Percentiles rank a stretch among this genome's conserved stretches.
phyloP scores from a whole-genome alignment of 345 rosid species.

The Lagerstroemia speciosa region DNA sequence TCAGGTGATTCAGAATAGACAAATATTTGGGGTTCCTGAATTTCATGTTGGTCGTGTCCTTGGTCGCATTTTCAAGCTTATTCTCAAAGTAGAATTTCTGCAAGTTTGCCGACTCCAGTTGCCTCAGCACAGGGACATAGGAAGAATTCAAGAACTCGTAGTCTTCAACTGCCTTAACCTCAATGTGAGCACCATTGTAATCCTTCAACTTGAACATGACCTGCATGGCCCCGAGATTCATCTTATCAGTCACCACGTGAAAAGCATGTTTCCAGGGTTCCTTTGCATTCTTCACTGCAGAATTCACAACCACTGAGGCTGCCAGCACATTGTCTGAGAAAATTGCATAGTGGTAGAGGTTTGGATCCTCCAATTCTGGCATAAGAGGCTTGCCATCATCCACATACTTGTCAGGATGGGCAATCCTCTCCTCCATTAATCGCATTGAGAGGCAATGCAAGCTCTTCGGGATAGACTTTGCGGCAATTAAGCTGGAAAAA shows the following conservation, averaged over 20 bases:
- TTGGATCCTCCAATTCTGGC: constrained; percentile 71
- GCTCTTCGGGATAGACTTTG: constrained; percentile 89
- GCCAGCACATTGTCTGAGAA: constrained; percentile 92
- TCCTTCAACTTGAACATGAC: constrained; percentile 91
- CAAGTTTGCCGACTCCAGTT: constrained; percentile 76
- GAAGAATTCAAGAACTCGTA: constrained; percentile 86
- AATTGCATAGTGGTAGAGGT: constrained; percentile 81
- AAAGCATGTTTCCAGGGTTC: constrained; percentile 95
- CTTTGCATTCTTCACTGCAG: constrained; percentile 84
- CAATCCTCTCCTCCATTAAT: constrained; percentile 91
- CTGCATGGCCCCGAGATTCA: constrained; percentile 99
- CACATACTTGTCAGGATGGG: constrained; percentile 65
- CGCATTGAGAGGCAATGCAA: constrained; percentile 93
- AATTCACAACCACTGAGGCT: constrained; percentile 92
- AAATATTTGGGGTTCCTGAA: constrained; percentile 92
- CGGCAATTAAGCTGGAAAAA: constrained; percentile 87
- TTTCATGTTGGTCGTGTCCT: constrained; percentile 92
- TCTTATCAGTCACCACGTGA: constrained; percentile 95
- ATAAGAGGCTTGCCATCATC: constrained; percentile 65
- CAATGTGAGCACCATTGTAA: constrained; percentile 82
- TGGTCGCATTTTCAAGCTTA: constrained; percentile 84
- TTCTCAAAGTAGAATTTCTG: constrained; percentile 95
- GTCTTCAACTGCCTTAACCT: constrained; percentile 98
- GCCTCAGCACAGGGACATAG: constrained; percentile 84
- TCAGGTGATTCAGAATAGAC: constrained; percentile 88